Conservation (phyloP, 441 rosid genomes). For the Francoa sonchifolia region DNA sequence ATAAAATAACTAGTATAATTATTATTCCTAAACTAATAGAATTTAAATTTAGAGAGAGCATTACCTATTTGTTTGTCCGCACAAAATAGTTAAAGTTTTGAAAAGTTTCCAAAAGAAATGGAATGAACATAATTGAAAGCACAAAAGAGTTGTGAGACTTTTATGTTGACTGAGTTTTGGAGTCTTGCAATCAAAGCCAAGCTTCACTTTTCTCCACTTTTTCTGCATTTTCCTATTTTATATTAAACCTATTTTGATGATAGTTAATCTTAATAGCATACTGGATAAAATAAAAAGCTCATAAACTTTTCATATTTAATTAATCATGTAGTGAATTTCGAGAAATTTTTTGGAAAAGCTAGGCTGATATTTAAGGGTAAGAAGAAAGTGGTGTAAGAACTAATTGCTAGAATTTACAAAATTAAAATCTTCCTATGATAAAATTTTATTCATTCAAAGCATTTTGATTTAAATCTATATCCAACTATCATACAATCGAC, state of each 20-base stretch:
- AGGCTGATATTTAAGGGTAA: too few species aligned
- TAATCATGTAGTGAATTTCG: background rate
- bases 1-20: too few species aligned
- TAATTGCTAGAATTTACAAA: too few species aligned
- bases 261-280: background rate
- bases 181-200: slow-evolving; percentile 4
- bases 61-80: too few species aligned
- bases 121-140: background rate
- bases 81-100: too few species aligned
- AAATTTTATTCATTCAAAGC: too few species aligned
- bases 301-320: background rate
- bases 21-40: too few species aligned
- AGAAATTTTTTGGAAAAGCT: background rate
- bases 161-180: slow-evolving; percentile 2
- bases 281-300: slow-evolving; percentile 1
- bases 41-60: too few species aligned
- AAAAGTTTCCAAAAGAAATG: background rate
- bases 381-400: too few species aligned
- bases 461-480: too few species aligned
- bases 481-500: too few species aligned
- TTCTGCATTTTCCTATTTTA: background rate
- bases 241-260: background rate
- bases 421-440: too few species aligned
- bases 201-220: slow-evolving; percentile 1
- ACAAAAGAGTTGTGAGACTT: background rate